Conservation (phyloP, 108 stramenopile genomes). For the Aureococcus anophagefferens region DNA sequence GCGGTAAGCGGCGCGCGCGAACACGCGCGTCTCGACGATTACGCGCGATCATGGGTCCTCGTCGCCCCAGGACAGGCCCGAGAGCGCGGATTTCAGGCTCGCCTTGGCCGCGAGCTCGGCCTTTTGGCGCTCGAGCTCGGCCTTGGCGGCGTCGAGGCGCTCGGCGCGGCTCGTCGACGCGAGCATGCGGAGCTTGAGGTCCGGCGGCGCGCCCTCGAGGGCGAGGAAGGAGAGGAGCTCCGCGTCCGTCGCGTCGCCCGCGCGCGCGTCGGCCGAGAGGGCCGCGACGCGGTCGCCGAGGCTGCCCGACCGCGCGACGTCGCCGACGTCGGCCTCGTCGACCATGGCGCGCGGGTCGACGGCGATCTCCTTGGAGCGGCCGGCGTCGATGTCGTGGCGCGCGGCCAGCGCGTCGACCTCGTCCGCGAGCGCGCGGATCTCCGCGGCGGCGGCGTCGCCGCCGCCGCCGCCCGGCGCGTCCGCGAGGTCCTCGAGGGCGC, state of each 20-base stretch:
- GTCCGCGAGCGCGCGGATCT: not conserved
- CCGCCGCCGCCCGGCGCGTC: not conserved
- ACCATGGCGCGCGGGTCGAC: not conserved
- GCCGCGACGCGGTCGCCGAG: not conserved
- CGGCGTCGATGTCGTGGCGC: not conserved
- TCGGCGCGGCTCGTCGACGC: not conserved
- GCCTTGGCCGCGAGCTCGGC: not conserved
- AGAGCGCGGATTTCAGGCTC: not conserved
- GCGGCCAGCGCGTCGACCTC: not conserved
- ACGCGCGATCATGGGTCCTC: too few species aligned
- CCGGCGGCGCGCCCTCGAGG: not conserved
- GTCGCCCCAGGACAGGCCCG: not conserved
- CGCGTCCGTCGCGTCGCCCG: not conserved
- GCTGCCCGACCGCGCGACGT: not conserved
- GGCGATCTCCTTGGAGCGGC: not conserved
- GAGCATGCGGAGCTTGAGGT: not conserved
- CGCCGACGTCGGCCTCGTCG: not conserved
- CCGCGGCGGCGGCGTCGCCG: not conserved
- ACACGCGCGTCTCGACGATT: too few species aligned
- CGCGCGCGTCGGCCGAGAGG: not conserved
- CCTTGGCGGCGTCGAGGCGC: not conserved
- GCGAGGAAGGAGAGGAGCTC: slow-evolving; percentile 1
- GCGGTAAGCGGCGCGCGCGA: too few species aligned
- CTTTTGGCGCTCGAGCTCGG: not conserved
- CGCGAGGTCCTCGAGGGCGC: not conserved